A percentile compares a stretch with the other conserved stretches of the same genome.
Conservation (phyloP, 352 stramenopile species). For the Achlya hypogyna region DNA sequence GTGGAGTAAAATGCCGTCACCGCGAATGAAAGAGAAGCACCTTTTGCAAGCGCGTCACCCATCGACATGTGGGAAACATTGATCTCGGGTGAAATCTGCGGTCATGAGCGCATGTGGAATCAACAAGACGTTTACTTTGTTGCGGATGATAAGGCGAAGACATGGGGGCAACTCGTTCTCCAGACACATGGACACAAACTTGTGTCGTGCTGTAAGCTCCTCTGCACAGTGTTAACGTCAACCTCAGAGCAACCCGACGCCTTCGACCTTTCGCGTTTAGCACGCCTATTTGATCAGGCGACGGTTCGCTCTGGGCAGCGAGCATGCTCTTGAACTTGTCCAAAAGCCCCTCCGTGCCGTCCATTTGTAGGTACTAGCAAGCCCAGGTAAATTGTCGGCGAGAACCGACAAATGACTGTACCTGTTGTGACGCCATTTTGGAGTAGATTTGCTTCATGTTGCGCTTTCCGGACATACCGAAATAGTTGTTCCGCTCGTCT, state of each 20-base stretch:
- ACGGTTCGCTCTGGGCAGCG: conserved; percentile 3
- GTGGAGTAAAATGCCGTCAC: not conserved
- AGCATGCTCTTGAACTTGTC: conserved; percentile 14
- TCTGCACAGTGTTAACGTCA: not conserved
- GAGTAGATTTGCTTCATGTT: conserved; percentile 3
- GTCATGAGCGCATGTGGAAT: not conserved
- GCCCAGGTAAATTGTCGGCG: not conserved
- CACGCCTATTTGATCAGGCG: not conserved
- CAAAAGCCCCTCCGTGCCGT: not conserved
- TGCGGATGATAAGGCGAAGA: conserved; percentile 61
- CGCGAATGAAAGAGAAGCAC: not conserved
- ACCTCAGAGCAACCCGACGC: too few species aligned
- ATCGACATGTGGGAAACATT: conserved; percentile 79
- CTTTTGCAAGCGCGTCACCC: conserved; percentile 48
- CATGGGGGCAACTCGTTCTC: conserved; percentile 62
- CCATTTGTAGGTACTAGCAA: conserved; percentile 10
- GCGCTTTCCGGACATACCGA: not conserved
- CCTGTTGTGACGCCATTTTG: conserved; percentile 14
- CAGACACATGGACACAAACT: conserved; percentile 61
- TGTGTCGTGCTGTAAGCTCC: conserved; percentile 53
- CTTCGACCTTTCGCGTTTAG: conserved; percentile 3
- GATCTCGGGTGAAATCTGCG: conserved; percentile 69
- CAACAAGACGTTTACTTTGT: conserved; percentile 19
- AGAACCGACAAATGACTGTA: not conserved
- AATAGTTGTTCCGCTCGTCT: not conserved